A percentile compares a stretch with the other conserved stretches of the same genome.
Conservation (phyloP, 495 filamentous ascomycete species). For the Penicillium longicatenatum region DNA sequence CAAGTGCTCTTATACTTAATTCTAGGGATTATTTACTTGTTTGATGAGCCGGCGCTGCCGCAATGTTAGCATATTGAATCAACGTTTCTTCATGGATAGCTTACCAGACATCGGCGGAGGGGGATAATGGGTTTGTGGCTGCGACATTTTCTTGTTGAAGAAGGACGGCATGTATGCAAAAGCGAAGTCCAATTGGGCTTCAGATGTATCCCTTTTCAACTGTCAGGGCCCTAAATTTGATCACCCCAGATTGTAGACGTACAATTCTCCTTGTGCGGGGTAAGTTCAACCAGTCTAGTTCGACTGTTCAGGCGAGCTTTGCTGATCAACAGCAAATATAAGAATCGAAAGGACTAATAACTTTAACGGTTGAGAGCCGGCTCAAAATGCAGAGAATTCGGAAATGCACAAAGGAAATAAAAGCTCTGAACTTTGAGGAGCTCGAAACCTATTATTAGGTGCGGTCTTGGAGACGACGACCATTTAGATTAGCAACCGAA, state of each 20-base stretch:
- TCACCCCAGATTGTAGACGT: background rate
- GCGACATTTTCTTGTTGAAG: background rate
- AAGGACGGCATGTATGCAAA: background rate
- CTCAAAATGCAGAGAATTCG: background rate
- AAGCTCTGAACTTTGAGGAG: slow-evolving; percentile 10
- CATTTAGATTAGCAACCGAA: slow-evolving; percentile 11
- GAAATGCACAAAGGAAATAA: background rate
- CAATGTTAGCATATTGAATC: background rate
- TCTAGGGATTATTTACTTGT: slow-evolving; percentile 17
- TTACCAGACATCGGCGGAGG: slow-evolving; percentile 28
- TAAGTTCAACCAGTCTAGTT: background rate
- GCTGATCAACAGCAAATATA: background rate
- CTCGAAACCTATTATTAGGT: slow-evolving; percentile 21
- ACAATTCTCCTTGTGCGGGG: background rate
- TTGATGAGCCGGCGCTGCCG: slow-evolving; percentile 26
- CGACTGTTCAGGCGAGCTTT: background rate
- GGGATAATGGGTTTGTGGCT: slow-evolving; percentile 16
- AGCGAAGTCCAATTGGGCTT: background rate
- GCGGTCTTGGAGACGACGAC: background rate
- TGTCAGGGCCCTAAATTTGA: background rate
- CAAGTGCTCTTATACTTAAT: background rate
- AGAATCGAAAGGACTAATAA: background rate
- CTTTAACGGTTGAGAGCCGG: background rate
- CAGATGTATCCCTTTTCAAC: background rate
- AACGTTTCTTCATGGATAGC: background rate